Evolutionary conservation across 306 rosid species (phyloP).

Genomic region (Sicyos baderoa): DNA sequence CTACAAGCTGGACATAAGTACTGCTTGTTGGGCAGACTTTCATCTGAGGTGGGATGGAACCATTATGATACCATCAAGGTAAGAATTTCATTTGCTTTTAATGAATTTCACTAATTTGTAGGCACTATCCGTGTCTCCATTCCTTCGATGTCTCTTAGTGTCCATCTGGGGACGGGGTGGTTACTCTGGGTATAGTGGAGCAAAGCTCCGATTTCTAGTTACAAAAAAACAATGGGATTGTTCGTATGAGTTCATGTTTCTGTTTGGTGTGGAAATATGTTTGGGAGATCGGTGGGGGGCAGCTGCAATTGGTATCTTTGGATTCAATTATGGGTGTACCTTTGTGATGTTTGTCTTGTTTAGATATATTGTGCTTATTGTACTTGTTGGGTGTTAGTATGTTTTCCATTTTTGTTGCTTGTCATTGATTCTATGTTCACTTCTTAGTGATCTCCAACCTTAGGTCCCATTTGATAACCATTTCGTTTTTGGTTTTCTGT

Average conservation of each 20-base stretch:
- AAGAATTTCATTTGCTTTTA: neutral
- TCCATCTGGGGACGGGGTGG: too few relatives aligned
- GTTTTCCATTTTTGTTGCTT: neutral
- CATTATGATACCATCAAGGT: slow-evolving; percentile 36
- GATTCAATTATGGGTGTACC: neutral
- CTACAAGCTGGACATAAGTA: slow-evolving; percentile 58
- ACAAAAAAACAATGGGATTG: too few relatives aligned
- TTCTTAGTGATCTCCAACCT: neutral
- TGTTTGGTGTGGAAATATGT: neutral
- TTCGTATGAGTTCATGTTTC: neutral
- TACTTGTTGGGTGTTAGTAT: neutral
- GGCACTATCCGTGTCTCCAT: too few relatives aligned
- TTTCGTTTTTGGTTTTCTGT: too few relatives aligned
- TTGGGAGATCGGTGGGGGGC: neutral
- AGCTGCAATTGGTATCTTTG: neutral
- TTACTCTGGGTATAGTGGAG: too few relatives aligned
- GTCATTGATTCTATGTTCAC: neutral
- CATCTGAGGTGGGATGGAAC: slow-evolving; percentile 57
- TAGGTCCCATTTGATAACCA: too few relatives aligned
- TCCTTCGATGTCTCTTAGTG: too few relatives aligned
- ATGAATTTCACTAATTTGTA: neutral
- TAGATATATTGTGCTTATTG: neutral
- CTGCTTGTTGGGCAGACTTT: slow-evolving; percentile 49
- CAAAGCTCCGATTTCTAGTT: too few relatives aligned
- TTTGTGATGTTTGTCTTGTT: neutral